Conservation (phyloP, 768 basidiomycete genomes). For the Xerocomellus chrysenteron region DNA sequence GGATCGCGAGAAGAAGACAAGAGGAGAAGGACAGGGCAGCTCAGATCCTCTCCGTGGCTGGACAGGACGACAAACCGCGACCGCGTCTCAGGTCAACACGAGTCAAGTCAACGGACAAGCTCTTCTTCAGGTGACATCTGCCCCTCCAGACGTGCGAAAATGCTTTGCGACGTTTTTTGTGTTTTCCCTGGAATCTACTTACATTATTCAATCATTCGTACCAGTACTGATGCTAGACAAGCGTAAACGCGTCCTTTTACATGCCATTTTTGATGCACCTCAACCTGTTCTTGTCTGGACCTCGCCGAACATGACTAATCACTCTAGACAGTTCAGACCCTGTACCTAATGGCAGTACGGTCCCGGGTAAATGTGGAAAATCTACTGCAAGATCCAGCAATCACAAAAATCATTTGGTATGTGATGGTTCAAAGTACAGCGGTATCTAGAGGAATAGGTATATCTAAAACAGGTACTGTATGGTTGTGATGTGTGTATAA, state of each 20-base stretch:
- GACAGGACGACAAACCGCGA: slow-evolving; percentile 13
- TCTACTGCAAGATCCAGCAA: slow-evolving; percentile 2
- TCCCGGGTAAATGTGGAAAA: background rate
- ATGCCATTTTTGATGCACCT: slow-evolving; percentile 5
- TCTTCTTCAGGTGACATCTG: slow-evolving; percentile 41
- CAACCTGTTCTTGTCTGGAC: background rate
- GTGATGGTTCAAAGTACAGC: slow-evolving; percentile 13
- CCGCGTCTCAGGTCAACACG: slow-evolving; percentile 20
- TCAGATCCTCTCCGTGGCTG: slow-evolving; percentile 31
- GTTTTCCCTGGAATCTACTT: background rate
- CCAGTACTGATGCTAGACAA: background rate
- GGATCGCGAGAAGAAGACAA: slow-evolving; percentile 37
- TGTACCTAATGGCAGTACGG: slow-evolving; percentile 1
- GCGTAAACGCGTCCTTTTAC: slow-evolving; percentile 7
- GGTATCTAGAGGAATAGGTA: slow-evolving; percentile 6
- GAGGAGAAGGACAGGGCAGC: slow-evolving; percentile 42
- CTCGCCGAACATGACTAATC: background rate
- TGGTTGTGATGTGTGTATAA: background rate
- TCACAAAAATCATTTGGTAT: slow-evolving; percentile 5
- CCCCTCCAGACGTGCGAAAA: slow-evolving; percentile 14
- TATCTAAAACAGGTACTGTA: slow-evolving; percentile 6
- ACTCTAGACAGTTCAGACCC: background rate
- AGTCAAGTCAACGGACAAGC: slow-evolving; percentile 33
- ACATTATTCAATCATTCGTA: background rate
- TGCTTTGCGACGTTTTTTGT: background rate